Conservation (phyloP, 768 basidiomycete genomes). For the Mycena belliarum region DNA sequence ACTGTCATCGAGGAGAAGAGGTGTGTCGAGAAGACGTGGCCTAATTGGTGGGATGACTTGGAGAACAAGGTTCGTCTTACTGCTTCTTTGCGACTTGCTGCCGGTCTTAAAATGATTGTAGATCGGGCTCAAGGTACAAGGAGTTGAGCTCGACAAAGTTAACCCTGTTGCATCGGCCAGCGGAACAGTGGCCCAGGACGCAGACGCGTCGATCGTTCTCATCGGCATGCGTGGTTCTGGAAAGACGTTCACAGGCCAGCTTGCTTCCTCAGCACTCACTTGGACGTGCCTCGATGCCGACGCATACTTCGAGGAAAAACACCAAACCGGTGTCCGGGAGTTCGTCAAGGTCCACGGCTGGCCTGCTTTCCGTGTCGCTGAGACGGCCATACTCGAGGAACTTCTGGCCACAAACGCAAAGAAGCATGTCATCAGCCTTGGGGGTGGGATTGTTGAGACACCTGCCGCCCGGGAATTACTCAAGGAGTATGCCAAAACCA, state of each 20-base stretch:
- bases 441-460: conserved; percentile 93
- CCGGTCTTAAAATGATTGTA: conserved; percentile 30
- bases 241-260: conserved; percentile 83
- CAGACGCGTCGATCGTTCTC: conserved; percentile 66
- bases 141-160: conserved; percentile 66
- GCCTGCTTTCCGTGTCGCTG: conserved; percentile 85
- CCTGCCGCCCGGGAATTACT: conserved; percentile 72
- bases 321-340: conserved; percentile 61
- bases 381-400: conserved; percentile 67
- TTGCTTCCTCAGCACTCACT: conserved; percentile 72
- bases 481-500: conserved; percentile 56
- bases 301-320: conserved; percentile 64
- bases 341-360: conserved; percentile 87
- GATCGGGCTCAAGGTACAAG: conserved; percentile 89
- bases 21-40: conserved; percentile 99
- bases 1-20: conserved; percentile 92
- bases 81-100: background rate
- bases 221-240: conserved; percentile 98
- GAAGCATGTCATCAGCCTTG: conserved; percentile 81
- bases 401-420: conserved; percentile 60
- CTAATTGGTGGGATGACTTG: conserved; percentile 99
- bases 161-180: conserved; percentile 45
- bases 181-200: conserved; percentile 33
- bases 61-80: conserved; percentile 76
- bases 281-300: conserved; percentile 87